phyloP scores from a whole-genome alignment of 148 eudicot species.

The Rhododendron kiyosumense region DNA sequence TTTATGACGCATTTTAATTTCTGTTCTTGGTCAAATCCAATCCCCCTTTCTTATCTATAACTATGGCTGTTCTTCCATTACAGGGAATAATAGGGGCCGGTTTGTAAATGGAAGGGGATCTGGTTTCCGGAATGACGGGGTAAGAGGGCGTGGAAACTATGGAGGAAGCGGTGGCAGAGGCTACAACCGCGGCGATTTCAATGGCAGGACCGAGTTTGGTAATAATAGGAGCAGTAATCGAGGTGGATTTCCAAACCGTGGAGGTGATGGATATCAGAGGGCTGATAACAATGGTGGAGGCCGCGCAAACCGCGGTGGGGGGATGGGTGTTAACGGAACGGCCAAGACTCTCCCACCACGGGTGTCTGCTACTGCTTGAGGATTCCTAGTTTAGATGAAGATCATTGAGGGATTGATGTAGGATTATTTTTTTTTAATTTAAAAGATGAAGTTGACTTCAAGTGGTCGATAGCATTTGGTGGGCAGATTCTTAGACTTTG shows the following conservation, averaged over 20 bases:
- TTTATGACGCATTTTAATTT: background rate
- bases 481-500: background rate
- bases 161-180: constrained; percentile 49
- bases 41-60: background rate
- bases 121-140: constrained; percentile 71
- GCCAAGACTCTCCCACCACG: background rate
- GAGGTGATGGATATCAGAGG: constrained; percentile 57
- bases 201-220: constrained; percentile 45
- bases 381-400: background rate
- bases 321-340: background rate
- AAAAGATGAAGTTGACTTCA: background rate
- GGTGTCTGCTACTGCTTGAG: constrained; percentile 4
- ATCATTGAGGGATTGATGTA: constrained; percentile 4
- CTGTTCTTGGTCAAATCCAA: background rate
- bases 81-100: constrained; percentile 57
- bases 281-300: constrained; percentile 34
- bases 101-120: constrained; percentile 52
- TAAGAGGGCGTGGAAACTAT: constrained; percentile 59
- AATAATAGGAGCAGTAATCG: constrained; percentile 44
- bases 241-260: constrained; percentile 43
- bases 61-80: background rate
- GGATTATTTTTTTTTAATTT: background rate
- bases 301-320: constrained; percentile 25
- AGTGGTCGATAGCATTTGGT: background rate
- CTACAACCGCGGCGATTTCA: constrained; percentile 51